A percentile compares a stretch with the other conserved stretches of the same genome.
Conservation (phyloP, 306 rosid genomes). For the Luffa aegyptiaca region DNA sequence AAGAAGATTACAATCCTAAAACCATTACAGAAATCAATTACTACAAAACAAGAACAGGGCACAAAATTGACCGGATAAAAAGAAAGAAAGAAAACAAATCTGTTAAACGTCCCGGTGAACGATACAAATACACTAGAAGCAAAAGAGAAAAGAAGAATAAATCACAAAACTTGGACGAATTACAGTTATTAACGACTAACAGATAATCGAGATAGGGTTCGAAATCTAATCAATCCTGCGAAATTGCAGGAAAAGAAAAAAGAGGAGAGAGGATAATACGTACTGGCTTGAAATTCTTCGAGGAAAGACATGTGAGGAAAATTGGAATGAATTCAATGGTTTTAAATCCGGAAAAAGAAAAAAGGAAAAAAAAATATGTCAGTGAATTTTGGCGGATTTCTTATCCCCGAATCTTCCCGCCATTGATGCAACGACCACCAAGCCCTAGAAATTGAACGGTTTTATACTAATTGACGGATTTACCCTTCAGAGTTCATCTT, state of each 20-base stretch:
- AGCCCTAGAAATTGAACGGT: slow-evolving; percentile 10
- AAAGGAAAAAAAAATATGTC: background rate
- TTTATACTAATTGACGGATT: slow-evolving; percentile 8
- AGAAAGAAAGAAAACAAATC: background rate
- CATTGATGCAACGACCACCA: slow-evolving; percentile 7
- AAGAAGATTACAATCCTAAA: background rate
- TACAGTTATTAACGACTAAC: background rate
- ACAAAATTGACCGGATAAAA: background rate
- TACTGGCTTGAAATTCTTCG: slow-evolving; percentile 88
- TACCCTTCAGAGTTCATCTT: background rate
- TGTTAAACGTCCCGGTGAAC: background rate
- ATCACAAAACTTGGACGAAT: background rate
- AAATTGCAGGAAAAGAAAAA: background rate
- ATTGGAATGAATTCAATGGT: background rate
- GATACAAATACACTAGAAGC: background rate
- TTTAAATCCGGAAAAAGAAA: background rate
- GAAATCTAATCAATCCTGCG: background rate
- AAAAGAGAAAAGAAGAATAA: background rate
- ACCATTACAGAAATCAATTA: background rate
- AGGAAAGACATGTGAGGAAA: slow-evolving; percentile 34
- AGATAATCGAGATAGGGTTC: slow-evolving; percentile 4
- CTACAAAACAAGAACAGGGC: background rate
- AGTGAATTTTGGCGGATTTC: background rate
- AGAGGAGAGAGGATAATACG: background rate
- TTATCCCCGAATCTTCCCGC: slow-evolving; percentile 12